phyloP scores from a whole-genome alignment of 805 yeast species.

The Sugiyamaella lignohabitans region DNA sequence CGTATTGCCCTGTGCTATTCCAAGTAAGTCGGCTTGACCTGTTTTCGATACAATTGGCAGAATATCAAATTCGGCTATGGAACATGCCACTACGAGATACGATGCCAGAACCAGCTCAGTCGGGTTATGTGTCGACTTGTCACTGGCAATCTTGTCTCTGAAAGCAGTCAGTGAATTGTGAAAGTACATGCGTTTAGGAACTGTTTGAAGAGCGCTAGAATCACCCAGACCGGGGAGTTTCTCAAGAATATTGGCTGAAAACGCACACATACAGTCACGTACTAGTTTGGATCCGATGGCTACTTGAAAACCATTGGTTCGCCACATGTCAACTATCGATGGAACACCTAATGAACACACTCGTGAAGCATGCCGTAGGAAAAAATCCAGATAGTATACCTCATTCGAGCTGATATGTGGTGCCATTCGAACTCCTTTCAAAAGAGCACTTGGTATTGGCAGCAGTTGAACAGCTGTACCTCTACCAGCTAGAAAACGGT shows the following conservation, averaged over 20 bases:
- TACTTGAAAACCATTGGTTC: conserved; percentile 1
- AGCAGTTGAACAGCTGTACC: too few relatives aligned
- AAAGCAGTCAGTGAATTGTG: not conserved
- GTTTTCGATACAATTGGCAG: conserved; percentile 3
- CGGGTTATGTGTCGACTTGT: not conserved
- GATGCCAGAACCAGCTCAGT: conserved; percentile 6
- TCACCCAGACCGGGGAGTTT: not conserved
- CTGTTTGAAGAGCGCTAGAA: not conserved
- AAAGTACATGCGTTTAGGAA: not conserved
- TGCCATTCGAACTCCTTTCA: not conserved
- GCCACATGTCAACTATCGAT: not conserved
- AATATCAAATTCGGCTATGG: not conserved
- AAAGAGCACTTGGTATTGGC: not conserved
- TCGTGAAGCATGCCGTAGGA: not conserved
- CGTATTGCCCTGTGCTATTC: conserved; percentile 1
- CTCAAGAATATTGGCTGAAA: not conserved
- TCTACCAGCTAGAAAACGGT: too few relatives aligned
- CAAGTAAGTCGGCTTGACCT: conserved; percentile 3
- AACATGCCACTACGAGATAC: not conserved
- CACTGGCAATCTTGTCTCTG: conserved; percentile 2
- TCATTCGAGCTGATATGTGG: not conserved
- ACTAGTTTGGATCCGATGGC: conserved; percentile 1
- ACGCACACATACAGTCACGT: conserved; percentile 3
- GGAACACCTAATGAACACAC: conserved; percentile 3
- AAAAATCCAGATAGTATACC: not conserved